Percentiles rank a stretch among this genome's conserved stretches.
These are phyloP conservation scores for Fusarium sp. DNA, from an alignment of 2,329 filamentous ascomycete genomes.

Conservation along the genomic window DNA sequence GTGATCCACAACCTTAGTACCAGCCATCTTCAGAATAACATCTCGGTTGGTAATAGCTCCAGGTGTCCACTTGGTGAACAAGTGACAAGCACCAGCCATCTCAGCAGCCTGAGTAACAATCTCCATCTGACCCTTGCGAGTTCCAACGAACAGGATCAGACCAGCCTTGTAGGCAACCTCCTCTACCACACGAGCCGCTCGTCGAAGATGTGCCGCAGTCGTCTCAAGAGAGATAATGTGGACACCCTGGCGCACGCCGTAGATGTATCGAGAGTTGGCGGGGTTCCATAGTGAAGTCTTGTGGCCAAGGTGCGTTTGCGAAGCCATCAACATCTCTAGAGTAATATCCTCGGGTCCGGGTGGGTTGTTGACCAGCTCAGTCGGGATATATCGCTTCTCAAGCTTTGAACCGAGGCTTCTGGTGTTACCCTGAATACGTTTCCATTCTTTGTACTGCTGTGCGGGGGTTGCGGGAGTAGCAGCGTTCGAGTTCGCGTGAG, in stretches of 20 bases:
- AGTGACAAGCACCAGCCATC: conserved; percentile 83
- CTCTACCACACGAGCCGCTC: conserved; percentile 92
- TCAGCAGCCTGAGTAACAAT: conserved; percentile 86
- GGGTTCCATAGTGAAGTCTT: conserved; percentile 95
- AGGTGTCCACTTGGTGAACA: conserved; percentile 94
- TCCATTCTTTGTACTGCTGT: conserved; percentile 59
- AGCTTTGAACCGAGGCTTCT: conserved; percentile 65
- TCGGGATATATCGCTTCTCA: conserved; percentile 74
- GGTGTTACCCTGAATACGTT: conserved; percentile 60
- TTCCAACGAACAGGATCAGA: conserved; percentile 92
- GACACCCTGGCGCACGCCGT: conserved; percentile 87
- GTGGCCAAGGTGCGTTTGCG: conserved; percentile 92
- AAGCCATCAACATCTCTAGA: conserved; percentile 90
- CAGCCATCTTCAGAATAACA: conserved; percentile 82
- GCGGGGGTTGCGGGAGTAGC: conserved; percentile 56
- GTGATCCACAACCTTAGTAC: conserved; percentile 83
- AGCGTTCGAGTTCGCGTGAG: conserved; percentile 54
- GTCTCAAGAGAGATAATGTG: conserved; percentile 95
- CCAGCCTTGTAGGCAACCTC: conserved; percentile 88
- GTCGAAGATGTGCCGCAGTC: conserved; percentile 90
- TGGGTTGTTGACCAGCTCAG: conserved; percentile 78
- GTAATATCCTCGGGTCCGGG: conserved; percentile 85
- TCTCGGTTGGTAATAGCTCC: conserved; percentile 94
- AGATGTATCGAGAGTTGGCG: conserved; percentile 93
- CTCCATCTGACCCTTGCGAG: conserved; percentile 83